These are phyloP conservation scores for Oropetium thomaeum DNA, from an alignment of 176 grass and related monocot species.

Conservation along the genomic window DNA sequence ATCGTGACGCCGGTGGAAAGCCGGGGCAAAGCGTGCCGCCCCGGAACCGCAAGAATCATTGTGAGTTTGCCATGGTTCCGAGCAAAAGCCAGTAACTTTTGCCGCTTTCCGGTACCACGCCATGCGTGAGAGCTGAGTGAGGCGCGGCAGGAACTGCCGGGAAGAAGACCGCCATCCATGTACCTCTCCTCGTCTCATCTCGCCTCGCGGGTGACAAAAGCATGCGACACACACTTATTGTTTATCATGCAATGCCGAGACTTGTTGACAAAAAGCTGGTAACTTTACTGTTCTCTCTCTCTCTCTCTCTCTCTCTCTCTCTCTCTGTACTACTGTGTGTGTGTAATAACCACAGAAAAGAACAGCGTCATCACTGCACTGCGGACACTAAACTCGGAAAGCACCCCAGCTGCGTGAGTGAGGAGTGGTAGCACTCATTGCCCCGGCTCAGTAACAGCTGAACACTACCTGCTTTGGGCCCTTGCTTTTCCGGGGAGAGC, in stretches of 20 bases:
- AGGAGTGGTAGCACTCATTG: conserved; percentile 38
- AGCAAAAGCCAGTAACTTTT: conserved; percentile 36
- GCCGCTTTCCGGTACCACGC: conserved; percentile 37
- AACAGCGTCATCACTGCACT: conserved; percentile 35
- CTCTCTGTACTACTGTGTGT: no score
- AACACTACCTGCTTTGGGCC: conserved; percentile 36
- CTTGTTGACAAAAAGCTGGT: conserved; percentile 48
- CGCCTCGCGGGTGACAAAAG: conserved; percentile 25
- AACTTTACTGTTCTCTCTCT: conserved; percentile 17
- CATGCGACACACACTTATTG: conserved; percentile 46
- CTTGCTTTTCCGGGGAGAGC: conserved; percentile 38
- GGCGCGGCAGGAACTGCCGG: conserved; percentile 33
- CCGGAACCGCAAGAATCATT: conserved; percentile 36
- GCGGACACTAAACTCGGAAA: conserved; percentile 41
- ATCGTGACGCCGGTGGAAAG: conserved; percentile 37
- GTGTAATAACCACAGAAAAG: not conserved
- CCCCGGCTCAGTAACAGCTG: conserved; percentile 7
- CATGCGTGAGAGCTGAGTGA: conserved; percentile 21
- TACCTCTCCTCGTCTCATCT: no score
- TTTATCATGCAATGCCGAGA: conserved; percentile 29
- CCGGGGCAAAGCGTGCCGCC: conserved; percentile 14
- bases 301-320: not conserved
- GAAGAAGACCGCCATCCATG: conserved; percentile 1
- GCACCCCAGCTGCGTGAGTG: conserved; percentile 28
- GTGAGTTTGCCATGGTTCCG: conserved; percentile 42